Evolutionary conservation across 352 stramenopile genomes (phyloP), one percentile per base, ranked within the genome.

Genomic region (Pythium biforme): DNA sequence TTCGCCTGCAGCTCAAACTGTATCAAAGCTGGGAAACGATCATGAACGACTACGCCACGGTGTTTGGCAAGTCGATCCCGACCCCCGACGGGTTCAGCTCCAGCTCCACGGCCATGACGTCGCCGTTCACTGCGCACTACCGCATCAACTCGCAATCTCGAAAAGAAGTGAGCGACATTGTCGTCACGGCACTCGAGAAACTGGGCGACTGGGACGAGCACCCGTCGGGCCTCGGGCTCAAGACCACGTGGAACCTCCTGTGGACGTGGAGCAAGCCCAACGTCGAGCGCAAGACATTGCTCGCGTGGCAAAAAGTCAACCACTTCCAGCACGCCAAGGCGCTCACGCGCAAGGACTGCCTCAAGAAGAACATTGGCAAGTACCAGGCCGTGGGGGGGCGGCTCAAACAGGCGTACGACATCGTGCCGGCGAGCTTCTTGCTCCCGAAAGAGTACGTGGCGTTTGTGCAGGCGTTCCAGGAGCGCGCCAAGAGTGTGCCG

Each of bases 261-360:
- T 97, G 90, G 90, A 97, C 89, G 20, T 97, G 88, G 89, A 91
- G 79, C 58, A 94, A 95, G 58, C 86, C 88, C 1, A 83, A 76
- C n/a, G 83, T 92, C 3, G 79, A 92, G 55, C 80, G 83, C 39
- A 83, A 89, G 51, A 86, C 80, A 47, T 70, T 98, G 31, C 74
- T 98, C 6, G 66, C 69, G 17, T 98, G 92, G 86, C 96, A 99
- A 68, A 92, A 94, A 43, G 91, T 98, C 27, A 99, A 98, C 70
- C 90, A 98, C 67, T 98, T 98, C 69, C 76, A 92, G 45, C 72
- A 95, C 45, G 90, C 89, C 12, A 91, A 92, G 53, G 80, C 84
- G 55, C 66, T 99, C 5, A 98, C 94, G 0, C 77, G 95, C 20
- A 99, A 99, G 65, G 95, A 98, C 75, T 86, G 95, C 34, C 79